These are phyloP conservation scores for Phytopythium vexans DNA, from an alignment of 352 stramenopile genomes.

Conservation along the genomic window DNA sequence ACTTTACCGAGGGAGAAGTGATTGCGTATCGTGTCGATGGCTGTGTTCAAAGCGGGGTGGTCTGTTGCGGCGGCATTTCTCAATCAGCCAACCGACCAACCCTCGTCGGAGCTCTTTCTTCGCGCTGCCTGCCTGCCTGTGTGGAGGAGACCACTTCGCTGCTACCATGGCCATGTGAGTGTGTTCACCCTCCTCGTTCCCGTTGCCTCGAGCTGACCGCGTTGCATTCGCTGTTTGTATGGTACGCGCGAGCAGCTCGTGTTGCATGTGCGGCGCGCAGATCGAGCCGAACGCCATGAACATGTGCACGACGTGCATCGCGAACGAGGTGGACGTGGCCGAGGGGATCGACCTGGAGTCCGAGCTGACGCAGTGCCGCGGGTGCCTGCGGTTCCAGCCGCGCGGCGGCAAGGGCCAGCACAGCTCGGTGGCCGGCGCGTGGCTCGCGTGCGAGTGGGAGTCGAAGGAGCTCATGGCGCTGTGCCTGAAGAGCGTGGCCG, in stretches of 20 bases:
- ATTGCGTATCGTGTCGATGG: too few relatives aligned
- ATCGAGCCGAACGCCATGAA: slow-evolving; percentile 80
- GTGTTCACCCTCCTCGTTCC: too few relatives aligned
- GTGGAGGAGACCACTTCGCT: too few relatives aligned
- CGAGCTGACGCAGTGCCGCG: slow-evolving; percentile 59
- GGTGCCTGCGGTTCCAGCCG: slow-evolving; percentile 66
- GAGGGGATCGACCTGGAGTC: slow-evolving; percentile 57
- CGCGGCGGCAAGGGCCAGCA: slow-evolving; percentile 37
- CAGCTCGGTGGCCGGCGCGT: slow-evolving; percentile 37
- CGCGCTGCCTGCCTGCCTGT: not conserved
- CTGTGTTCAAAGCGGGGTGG: too few relatives aligned
- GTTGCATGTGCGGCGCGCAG: slow-evolving; percentile 57
- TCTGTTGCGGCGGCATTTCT: too few relatives aligned
- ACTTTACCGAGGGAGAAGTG: not conserved
- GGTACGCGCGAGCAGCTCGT: slow-evolving; percentile 32
- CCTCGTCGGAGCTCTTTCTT: not conserved
- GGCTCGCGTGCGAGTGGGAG: slow-evolving; percentile 66
- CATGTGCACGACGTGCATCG: slow-evolving; percentile 74
- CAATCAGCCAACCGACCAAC: too few relatives aligned
- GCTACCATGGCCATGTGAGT: slow-evolving; percentile 19
- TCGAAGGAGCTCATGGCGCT: slow-evolving; percentile 75
- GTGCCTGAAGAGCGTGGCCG: slow-evolving; percentile 69
- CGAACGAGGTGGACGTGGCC: slow-evolving; percentile 62
- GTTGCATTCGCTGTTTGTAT: too few relatives aligned
- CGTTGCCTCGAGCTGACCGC: too few relatives aligned